These are phyloP conservation scores for Xylariaceae sp. DNA, from an alignment of 2,329 filamentous ascomycete genomes.

Conservation along the genomic window DNA sequence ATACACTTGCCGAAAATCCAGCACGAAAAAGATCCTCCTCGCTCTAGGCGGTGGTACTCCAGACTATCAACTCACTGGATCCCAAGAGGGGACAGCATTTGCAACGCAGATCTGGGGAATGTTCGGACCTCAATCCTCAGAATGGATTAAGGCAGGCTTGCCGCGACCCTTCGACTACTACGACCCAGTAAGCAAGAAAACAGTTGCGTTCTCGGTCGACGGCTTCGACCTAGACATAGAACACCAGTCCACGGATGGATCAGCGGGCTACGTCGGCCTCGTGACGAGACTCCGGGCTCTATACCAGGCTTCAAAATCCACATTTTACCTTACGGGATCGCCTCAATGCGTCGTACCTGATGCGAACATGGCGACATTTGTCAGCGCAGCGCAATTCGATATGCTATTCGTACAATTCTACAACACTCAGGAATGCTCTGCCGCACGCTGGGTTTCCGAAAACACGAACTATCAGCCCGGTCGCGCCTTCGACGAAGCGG, in stretches of 20 bases:
- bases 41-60: slow-evolving; percentile 38
- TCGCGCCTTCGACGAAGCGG: slow-evolving; percentile 17
- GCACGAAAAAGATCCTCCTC: slow-evolving; percentile 39
- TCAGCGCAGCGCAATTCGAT: slow-evolving; percentile 34
- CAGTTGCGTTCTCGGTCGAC: slow-evolving; percentile 27
- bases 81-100: slow-evolving; percentile 34
- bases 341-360: slow-evolving; percentile 46
- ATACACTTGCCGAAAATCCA: slow-evolving; percentile 35
- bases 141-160: slow-evolving; percentile 28
- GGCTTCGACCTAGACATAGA: slow-evolving; percentile 33
- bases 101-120: slow-evolving; percentile 37
- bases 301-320: slow-evolving; percentile 3
- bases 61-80: slow-evolving; percentile 36
- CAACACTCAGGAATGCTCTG: slow-evolving; percentile 42
- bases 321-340: slow-evolving; percentile 41
- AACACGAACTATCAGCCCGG: slow-evolving; percentile 30
- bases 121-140: slow-evolving; percentile 35
- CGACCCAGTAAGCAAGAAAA: not conserved
- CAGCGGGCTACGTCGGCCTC: slow-evolving; percentile 28
- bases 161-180: slow-evolving; percentile 21
- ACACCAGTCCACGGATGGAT: slow-evolving; percentile 26
- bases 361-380: slow-evolving; percentile 28
- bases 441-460: slow-evolving; percentile 28
- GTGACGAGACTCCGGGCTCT: slow-evolving; percentile 22
- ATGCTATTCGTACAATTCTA: slow-evolving; percentile 50